Base-by-base conservation (phyloP, 331 rosid genomes). In the Quercus phellos region DNA sequence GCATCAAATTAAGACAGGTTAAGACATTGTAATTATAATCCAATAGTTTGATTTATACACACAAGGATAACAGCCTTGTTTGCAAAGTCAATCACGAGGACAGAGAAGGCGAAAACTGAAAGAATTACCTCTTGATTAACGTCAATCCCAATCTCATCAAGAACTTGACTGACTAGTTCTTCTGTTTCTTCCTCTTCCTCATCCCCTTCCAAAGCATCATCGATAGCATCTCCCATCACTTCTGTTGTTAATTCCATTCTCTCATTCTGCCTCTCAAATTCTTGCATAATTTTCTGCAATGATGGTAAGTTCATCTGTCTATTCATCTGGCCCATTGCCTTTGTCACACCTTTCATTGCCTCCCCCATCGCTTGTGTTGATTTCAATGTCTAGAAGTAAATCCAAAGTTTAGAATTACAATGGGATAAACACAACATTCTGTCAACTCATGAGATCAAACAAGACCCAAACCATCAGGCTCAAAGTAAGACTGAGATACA, bases 291-390 rank as follows among this genome's bases (percentile, higher is more conserved):
- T 82, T 89, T 94, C 81, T 94, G 98, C 72, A 94, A 70, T 68
- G 94, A 90, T 38, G 98, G 98, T 89, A 94, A 72, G 89, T 94
- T 94, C 98, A 94, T 92, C 87, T 85, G 94, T 85, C 97, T 87
- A 81, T 94, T 94, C 98, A 94, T 92, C 85, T 88, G 97, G 32
- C 98, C 98, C 97, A 94, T 94, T 60, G 98, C 98, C 87, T 94
- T 94, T 4, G 98, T 94, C 77, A 94, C 98, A 53, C 98, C 98
- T 77, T 94, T 94, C 98, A 94, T 94, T 51, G 98, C 98, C 84
- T 94, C 96, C 14, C 98, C 97, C 98, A 94, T 94, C 0, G 98
- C 94, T 84, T 90, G 98, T 58, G 98, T 94, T 42, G 98, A 94
- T 88, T 92, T 94, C 82, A 94, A 78, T 0, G 98, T 94, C 98